A percentile compares a stretch with the other conserved stretches of the same genome.
Evolutionary conservation across 176 grass and related monocot species (phyloP).

Genomic region (Ampelocalamus luodianensis): DNA sequence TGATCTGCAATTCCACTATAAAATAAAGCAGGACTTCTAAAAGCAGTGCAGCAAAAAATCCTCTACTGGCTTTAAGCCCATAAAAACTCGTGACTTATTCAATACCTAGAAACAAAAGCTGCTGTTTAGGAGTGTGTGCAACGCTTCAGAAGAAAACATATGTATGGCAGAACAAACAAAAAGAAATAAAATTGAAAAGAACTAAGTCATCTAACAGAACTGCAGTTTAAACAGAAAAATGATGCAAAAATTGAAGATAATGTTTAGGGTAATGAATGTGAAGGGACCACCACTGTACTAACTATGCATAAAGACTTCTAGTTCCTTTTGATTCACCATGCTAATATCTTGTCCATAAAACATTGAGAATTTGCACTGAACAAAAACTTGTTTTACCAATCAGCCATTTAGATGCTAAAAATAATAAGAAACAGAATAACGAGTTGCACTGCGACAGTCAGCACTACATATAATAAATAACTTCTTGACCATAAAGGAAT

Average conservation of each 20-base stretch:
- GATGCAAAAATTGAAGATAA: neutral
- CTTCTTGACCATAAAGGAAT: slow-evolving; percentile 2
- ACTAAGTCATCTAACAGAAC: neutral
- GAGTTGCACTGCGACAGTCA: neutral
- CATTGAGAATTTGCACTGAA: neutral
- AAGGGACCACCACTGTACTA: neutral
- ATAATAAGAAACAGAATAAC: neutral
- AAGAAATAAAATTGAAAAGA: slow-evolving; percentile 11
- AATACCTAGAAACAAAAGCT: slow-evolving; percentile 34
- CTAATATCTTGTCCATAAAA: neutral
- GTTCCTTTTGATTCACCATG: slow-evolving; percentile 8
- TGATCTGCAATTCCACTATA: slow-evolving; percentile 18
- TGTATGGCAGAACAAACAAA: neutral
- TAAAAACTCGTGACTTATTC: slow-evolving; percentile 36
- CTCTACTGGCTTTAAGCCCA: slow-evolving; percentile 45
- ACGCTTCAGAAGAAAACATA: slow-evolving; percentile 1
- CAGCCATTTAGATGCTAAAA: neutral
- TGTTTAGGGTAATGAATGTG: neutral
- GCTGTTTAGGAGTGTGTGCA: slow-evolving; percentile 6
- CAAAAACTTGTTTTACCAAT: neutral
- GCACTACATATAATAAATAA: slow-evolving; percentile 12
- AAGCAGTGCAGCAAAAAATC: slow-evolving; percentile 44
- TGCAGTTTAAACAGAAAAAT: neutral
- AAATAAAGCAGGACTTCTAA: slow-evolving; percentile 38
- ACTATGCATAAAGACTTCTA: neutral